A percentile compares a stretch with the other conserved stretches of the same genome.
Evolutionary conservation across 768 basidiomycete species (phyloP).

Genomic region (Rhodotorula diobovata): DNA sequence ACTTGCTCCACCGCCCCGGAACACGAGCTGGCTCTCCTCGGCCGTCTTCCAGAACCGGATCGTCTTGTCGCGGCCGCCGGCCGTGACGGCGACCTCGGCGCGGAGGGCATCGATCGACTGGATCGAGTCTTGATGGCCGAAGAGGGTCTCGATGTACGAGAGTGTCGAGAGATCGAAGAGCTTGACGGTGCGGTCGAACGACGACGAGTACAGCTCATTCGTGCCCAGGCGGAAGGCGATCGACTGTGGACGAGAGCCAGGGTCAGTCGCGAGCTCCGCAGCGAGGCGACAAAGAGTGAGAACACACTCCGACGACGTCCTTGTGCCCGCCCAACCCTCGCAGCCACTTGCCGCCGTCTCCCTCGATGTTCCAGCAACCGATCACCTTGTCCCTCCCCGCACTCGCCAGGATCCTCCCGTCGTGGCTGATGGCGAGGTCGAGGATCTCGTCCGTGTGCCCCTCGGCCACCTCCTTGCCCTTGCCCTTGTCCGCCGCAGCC

Average conservation of each 20-base stretch:
- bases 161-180: constrained; percentile 68
- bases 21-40: constrained; percentile 91
- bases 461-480: constrained; percentile 51
- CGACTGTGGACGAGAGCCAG: constrained; percentile 50
- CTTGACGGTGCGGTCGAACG: constrained; percentile 83
- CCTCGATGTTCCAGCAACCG: constrained; percentile 71
- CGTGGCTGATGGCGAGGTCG: constrained; percentile 72
- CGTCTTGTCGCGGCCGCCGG: constrained; percentile 85
- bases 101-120: constrained; percentile 72
- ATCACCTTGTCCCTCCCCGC: constrained; percentile 77
- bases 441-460: constrained; percentile 87
- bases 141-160: constrained; percentile 90
- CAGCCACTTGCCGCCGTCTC: constrained; percentile 61
- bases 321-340: constrained; percentile 74
- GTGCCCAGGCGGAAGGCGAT: constrained; percentile 74
- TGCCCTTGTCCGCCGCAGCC: constrained; percentile 47
- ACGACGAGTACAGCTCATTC: constrained; percentile 67
- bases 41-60: constrained; percentile 92
- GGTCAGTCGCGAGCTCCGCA: constrained; percentile 42
- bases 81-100: constrained; percentile 76
- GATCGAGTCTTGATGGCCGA: constrained; percentile 91
- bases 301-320: constrained; percentile 63
- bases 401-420: constrained; percentile 79
- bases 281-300: neutral
- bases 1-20: constrained; percentile 88